Evolutionary conservation across 768 basidiomycete genomes (phyloP).

Genomic region (Phlebiopsis flavidoalba): DNA sequence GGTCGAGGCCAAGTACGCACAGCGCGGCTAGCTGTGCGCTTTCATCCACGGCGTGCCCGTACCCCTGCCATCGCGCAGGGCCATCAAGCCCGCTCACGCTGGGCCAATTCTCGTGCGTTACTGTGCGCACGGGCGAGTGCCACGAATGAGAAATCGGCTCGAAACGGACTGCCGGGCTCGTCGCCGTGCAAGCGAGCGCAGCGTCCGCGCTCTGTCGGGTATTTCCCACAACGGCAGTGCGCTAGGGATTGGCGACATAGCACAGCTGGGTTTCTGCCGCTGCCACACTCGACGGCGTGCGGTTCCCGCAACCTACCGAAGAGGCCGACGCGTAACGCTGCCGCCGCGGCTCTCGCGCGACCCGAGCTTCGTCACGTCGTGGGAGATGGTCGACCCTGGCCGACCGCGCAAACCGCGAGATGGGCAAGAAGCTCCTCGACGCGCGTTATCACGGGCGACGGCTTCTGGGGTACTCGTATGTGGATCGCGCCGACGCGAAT

Average conservation of each 20-base stretch:
- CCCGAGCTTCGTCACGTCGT: conserved; percentile 13
- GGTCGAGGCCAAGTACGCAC: conserved; percentile 29
- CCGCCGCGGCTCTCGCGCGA: conserved; percentile 8
- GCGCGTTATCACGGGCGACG: neutral
- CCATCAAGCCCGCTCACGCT: neutral
- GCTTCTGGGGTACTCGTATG: conserved; percentile 1
- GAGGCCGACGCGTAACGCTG: neutral
- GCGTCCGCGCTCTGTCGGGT: neutral
- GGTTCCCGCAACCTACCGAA: neutral
- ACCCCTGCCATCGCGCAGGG: neutral
- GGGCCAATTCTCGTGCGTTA: neutral
- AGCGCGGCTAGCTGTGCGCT: conserved; percentile 36
- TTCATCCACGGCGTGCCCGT: conserved; percentile 12
- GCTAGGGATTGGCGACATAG: conserved; percentile 17
- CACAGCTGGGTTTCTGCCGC: conserved; percentile 15
- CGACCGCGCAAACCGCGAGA: neutral
- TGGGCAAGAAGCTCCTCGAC: neutral
- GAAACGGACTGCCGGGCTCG: neutral
- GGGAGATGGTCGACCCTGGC: conserved; percentile 6
- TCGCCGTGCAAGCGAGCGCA: neutral
- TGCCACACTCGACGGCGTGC: conserved; percentile 9
- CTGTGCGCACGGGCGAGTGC: neutral
- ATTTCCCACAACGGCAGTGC: neutral
- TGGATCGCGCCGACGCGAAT: neutral
- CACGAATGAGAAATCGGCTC: neutral